Base-by-base conservation (phyloP, 345 rosid genomes). In the Moricandia moricandioides region DNA sequence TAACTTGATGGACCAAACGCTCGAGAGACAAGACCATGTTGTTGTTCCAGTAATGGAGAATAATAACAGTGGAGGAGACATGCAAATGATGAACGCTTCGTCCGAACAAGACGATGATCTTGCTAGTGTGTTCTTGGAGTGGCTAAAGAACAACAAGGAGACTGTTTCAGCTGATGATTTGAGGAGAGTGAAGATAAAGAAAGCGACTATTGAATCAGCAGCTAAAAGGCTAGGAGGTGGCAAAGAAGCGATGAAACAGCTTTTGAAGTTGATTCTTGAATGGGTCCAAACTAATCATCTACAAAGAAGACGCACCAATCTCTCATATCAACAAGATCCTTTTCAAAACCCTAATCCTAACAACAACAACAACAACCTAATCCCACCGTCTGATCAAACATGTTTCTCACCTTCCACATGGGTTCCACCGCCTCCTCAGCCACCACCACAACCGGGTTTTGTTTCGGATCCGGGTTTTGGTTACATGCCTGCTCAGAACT, bases 221-320 rank as follows among this genome's bases (percentile, higher is more conserved):
- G 93, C 99, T 0, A 81, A 75, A 80, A 87, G 97, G 51, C 73
- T 96, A 17, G 98, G 99, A 5, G 98, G 99, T 14, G 99, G 99
- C 2, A 88, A 85, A 74, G 94, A 87, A 73, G 99, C 88, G 2
- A 90, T 91, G 99, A 96, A 89, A 69, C 91, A 96, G 79, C 84
- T 96, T 58, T 75, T 96, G 80, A 92, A 91, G 78, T 88, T 96
- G 39, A 89, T 96, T 57, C 99, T 96, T 62, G 94, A 92, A 79
- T 96, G 99, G 99, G 99, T 96, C 2, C 92, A 92, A 80, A 88
- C 88, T 0, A 92, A 89, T 75, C 97, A 92, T 70, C 91, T 90
- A 45, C 94, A 87, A 14, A 87, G 65, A 59, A 84, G 93, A 68
- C 84, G 86, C 2, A 63, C 71, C 65, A 56, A 34, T 33, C 47